These are phyloP conservation scores for Gracilaria caudata DNA, from an alignment of 23 red algal genomes.

Conservation along the genomic window DNA sequence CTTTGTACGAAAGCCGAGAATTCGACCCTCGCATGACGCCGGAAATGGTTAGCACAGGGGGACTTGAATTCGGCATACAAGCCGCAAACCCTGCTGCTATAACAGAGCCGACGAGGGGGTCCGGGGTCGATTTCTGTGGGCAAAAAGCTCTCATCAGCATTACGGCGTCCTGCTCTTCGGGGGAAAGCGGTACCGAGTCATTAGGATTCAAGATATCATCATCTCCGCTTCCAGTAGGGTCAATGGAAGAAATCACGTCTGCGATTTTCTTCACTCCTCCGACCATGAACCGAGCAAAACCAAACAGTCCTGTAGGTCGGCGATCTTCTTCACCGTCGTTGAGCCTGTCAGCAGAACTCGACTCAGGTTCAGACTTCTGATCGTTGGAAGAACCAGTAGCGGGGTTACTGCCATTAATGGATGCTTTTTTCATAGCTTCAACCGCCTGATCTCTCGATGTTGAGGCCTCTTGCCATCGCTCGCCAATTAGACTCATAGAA, in stretches of 20 bases:
- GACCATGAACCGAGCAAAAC: slow-evolving; percentile 54
- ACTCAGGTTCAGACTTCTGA: background rate
- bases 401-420: background rate
- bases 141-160: slow-evolving; percentile 59
- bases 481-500: slow-evolving; percentile 55
- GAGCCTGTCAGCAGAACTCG: background rate
- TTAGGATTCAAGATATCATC: slow-evolving; percentile 54
- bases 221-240: slow-evolving; percentile 17
- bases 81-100: slow-evolving; percentile 50
- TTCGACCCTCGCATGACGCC: slow-evolving; percentile 36
- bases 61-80: slow-evolving; percentile 38
- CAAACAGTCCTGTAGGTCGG: slow-evolving; percentile 19
- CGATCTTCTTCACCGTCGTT: slow-evolving; percentile 9
- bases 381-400: background rate
- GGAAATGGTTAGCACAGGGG: slow-evolving; percentile 48
- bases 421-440: background rate
- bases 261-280: slow-evolving; percentile 54
- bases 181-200: slow-evolving; percentile 44
- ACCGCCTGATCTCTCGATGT: background rate
- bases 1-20: slow-evolving; percentile 21
- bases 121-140: slow-evolving; percentile 48
- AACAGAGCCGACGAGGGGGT: slow-evolving; percentile 39
- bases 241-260: slow-evolving; percentile 34
- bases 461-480: slow-evolving; percentile 28
- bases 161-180: slow-evolving; percentile 58